Evolutionary conservation across 2,329 filamentous ascomycete genomes (phyloP), one percentile per base, ranked within the genome.

Genomic region (Ambrosiella beaveri): DNA sequence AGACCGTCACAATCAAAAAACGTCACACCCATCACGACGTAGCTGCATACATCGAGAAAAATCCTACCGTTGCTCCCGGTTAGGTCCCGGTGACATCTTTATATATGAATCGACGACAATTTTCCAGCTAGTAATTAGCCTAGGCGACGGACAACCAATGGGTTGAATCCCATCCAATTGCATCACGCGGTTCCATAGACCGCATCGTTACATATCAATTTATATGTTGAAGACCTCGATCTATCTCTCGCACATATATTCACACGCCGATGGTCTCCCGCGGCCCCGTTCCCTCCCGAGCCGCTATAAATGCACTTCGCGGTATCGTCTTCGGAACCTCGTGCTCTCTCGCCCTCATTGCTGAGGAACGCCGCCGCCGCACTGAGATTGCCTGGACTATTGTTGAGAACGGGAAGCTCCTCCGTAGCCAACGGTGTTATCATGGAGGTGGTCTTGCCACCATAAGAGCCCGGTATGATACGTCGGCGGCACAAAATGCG

Each of bases 251-350:
- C 38, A 49, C 53, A 53, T 55, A 19, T 27, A 51, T 3, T 27
- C 49, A 12, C 17, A 19, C 52, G 59, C 59, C 13, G 40, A 78
- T 78, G 75, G 70, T 72, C 57, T 66, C 72, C 58, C 69, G 70
- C 54, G 68, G 73, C 59, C 74, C 74, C 60, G 73, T 77, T 58
- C 77, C 76, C 53, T 79, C 78, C 41, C 75, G 76, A 68, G 74
- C 75, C 60, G 76, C 74, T 60, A 71, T 80, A 62, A 74, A 76
- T 66, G 74, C 76, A 60, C 74, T 81, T 40, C 75, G 76, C 61
- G 74, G 76, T 62, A 71, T 80, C 60, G 72, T 78, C 58, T 67
- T 81, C 13, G 78, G 77, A 55, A 80, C 77, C 1, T 78, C 77
- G 7, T 80, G 76, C 64, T 79, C 77, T 47, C 71, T 80, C 58